Evolutionary conservation across 805 yeast species (phyloP), one percentile per base, ranked within the genome.

Genomic region (Candida nitratophila): DNA sequence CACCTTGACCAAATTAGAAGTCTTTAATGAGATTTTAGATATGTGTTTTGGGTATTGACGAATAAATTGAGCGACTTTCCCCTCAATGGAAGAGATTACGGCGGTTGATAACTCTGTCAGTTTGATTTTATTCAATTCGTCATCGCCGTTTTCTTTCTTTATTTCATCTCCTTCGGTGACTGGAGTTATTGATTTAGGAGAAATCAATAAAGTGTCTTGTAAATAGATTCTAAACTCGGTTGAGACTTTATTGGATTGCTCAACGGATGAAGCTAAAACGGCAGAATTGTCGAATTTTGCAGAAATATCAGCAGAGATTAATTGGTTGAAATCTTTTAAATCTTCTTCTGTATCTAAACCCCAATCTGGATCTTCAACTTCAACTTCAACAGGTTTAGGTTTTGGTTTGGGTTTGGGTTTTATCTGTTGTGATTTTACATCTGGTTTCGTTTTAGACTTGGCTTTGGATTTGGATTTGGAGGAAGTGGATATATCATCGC

Each of bases 1-100:
- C 4, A 69, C 49, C 34, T 62, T 66, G 32, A 55, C 55, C 10
- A 70, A 39, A 16, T 62, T 63, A 1, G 64, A 49, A 2, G 62
- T 50, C 35, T 56, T 57, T 37, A 51, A 49, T 21, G 68, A 61
- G 35, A 57, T 54, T 15, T 37, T 43, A 3, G 26, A 10, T 4
- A 37, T 9, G 10, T 8, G 3, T n/a, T 15, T 26, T 26, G 21
- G 22, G 3, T n/a, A 20, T 26, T 8, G 4, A n/a, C 15, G 2
- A 3, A 37, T 20, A 6, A 26, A 16, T 11, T 27, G 3, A 10
- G 12, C 12, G 5, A 20, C 10, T 21, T 31, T 20, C 3, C n/a
- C 12, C 15, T 30, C 36, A 15, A 39, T n/a, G 5, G 7, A 3
- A n/a, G 50, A 49, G 30, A 51, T 33, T 19, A 57, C 57, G 39